Evolutionary conservation across 31 red algal species (phyloP).

Genomic region (Porphyra umbilicalis): DNA sequence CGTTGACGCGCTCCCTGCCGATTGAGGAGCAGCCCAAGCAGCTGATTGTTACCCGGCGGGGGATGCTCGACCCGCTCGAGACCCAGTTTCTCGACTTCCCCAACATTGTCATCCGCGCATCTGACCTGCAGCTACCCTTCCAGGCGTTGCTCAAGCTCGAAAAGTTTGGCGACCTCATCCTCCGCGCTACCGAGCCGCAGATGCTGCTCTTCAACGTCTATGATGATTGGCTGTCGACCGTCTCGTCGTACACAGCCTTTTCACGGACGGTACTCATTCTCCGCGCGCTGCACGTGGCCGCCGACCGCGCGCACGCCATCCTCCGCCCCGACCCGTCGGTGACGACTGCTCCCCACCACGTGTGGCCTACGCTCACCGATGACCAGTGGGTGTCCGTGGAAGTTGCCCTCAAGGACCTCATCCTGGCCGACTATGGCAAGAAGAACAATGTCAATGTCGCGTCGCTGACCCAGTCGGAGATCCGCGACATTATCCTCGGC

Average conservation of each 20-base stretch:
- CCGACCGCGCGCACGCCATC: slow-evolving; percentile 68
- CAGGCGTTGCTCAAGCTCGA: slow-evolving; percentile 82
- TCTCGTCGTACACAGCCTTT: slow-evolving; percentile 91
- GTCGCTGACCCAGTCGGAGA: slow-evolving; percentile 83
- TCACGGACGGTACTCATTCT: slow-evolving; percentile 86
- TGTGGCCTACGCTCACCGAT: slow-evolving; percentile 86
- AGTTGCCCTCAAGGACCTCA: slow-evolving; percentile 82
- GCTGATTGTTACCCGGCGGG: slow-evolving; percentile 78
- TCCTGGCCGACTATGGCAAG: slow-evolving; percentile 94
- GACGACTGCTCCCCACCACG: slow-evolving; percentile 64
- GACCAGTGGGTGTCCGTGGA: slow-evolving; percentile 85
- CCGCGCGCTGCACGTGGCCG: slow-evolving; percentile 74
- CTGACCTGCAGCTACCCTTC: slow-evolving; percentile 83
- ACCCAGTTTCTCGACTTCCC: slow-evolving; percentile 83
- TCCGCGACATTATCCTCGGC: slow-evolving; percentile 90
- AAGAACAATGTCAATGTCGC: slow-evolving; percentile 99
- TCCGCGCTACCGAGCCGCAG: slow-evolving; percentile 82
- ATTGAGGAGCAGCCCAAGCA: slow-evolving; percentile 88
- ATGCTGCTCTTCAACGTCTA: slow-evolving; percentile 90
- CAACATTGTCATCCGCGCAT: slow-evolving; percentile 81
- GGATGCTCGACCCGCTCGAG: slow-evolving; percentile 90
- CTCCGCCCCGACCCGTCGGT: slow-evolving; percentile 71
- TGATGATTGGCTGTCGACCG: slow-evolving; percentile 81
- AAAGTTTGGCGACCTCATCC: slow-evolving; percentile 81
- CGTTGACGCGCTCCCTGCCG: slow-evolving; percentile 84